Evolutionary conservation across 2,329 filamentous ascomycete species (phyloP).

Genomic region (Fusarium poae): DNA sequence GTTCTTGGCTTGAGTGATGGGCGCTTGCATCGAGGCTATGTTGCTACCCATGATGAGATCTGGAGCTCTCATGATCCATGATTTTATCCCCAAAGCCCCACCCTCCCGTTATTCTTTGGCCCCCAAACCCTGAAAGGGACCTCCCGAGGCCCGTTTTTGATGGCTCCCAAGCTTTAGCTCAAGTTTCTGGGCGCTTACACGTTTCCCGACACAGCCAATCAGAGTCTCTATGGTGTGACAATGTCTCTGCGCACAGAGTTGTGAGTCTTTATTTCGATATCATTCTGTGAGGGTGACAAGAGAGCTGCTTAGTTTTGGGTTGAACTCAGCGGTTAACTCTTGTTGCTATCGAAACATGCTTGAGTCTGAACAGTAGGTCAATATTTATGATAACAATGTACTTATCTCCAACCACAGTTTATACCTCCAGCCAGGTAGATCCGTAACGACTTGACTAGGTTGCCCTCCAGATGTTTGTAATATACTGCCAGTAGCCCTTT

Average conservation of each 20-base stretch:
- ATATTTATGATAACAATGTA: not conserved
- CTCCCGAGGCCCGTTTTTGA: conserved; percentile 35
- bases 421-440: not conserved
- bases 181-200: conserved; percentile 48
- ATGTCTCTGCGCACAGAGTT: conserved; percentile 22
- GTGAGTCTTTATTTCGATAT: conserved; percentile 24
- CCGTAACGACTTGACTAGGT: not conserved
- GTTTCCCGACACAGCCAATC: conserved; percentile 42
- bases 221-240: conserved; percentile 11
- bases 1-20: conserved; percentile 42
- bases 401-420: not conserved
- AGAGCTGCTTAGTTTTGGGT: not conserved
- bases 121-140: conserved; percentile 38
- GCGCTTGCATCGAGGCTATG: conserved; percentile 45
- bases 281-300: conserved; percentile 14
- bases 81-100: conserved; percentile 32
- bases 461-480: not conserved
- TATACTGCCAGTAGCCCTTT: not conserved
- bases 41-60: conserved; percentile 34
- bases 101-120: conserved; percentile 26
- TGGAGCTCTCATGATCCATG: conserved; percentile 39
- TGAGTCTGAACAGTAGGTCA: not conserved
- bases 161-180: conserved; percentile 36
- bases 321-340: conserved; percentile 16
- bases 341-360: not conserved